These are phyloP conservation scores for Skeletonema menzelii DNA, from an alignment of 108 stramenopile genomes.

Conservation along the genomic window DNA sequence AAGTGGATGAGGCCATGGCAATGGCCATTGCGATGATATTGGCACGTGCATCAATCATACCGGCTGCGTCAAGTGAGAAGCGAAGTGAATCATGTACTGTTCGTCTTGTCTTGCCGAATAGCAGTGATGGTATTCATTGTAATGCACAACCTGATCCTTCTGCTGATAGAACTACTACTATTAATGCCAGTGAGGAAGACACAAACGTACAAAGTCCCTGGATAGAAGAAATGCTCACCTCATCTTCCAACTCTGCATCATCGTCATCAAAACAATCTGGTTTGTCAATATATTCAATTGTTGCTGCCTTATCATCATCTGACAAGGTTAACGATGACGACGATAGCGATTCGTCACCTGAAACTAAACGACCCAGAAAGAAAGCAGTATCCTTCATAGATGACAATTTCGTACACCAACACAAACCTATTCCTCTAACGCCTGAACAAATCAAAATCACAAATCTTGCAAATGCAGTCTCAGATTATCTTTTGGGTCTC, in stretches of 20 bases:
- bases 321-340: not conserved
- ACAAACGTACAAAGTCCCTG: conserved; percentile 11
- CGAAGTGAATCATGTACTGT: conserved; percentile 3
- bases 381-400: conserved; percentile 13
- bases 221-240: conserved; percentile 7
- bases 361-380: conserved; percentile 30
- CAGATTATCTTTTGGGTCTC: conserved; percentile 16
- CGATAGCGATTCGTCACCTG: conserved; percentile 18
- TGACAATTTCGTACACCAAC: not conserved
- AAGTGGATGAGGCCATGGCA: conserved; percentile 51
- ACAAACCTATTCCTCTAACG: not conserved
- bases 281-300: conserved; percentile 18
- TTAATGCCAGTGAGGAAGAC: conserved; percentile 6
- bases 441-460: not conserved
- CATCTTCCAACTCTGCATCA: not conserved
- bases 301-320: not conserved
- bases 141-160: not conserved
- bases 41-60: conserved; percentile 57
- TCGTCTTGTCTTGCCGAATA: conserved; percentile 10
- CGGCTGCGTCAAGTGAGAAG: conserved; percentile 20
- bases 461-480: conserved; percentile 3
- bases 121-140: conserved; percentile 31
- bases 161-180: not conserved
- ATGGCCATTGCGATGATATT: conserved; percentile 67
- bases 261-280: conserved; percentile 7